Evolutionary conservation across 331 rosid species (phyloP), one percentile per base, ranked within the genome.

Genomic region (Pyracantha coccinea): DNA sequence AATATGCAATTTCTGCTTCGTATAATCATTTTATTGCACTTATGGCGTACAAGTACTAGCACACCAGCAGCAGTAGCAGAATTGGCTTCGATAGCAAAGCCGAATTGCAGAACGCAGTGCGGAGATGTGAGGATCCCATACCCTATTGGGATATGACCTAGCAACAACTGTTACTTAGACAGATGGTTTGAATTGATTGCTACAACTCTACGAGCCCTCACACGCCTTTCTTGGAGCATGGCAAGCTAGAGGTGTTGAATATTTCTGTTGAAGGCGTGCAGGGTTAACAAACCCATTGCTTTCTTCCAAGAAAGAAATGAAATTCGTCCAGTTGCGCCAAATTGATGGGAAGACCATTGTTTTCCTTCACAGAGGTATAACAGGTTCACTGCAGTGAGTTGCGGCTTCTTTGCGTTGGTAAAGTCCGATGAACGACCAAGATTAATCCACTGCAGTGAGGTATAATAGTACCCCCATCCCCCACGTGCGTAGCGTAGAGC

Each of bases 321-420:
- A 8, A 33, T 33, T 33, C 41, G 11, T 33, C 41, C 11, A 33
- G 38, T 33, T 33, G 38, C 38, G 2, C 0, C 1, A 16, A 63
- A 28, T 29, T 75, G 7, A 64, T 35, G 0, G 63, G 12, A 45
- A 63, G 19, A 19, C 78, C 72, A 1, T 75, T 75, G 11, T 0
- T 10, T 1, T 52, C 10, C 24, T 52, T 35, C 54, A 47, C 11
- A 14, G 5, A 0, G 0, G 11, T 4, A 28, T 0, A 70, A 77
- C 62, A 69, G 21, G 1, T 69, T 77, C 17, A 29, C 41, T 32
- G 75, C 52, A 1, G 58, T 60, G 32, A 65, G 79, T 27, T 79
- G 79, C 54, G 55, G 19, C 52, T n/a, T 29, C 10, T 11, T 47
- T 14, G 70, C 71, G 3, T 11, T 17, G 4, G 35, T 74, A 57